These are phyloP conservation scores for Xylariaceae sp. DNA, from an alignment of 2,329 filamentous ascomycete genomes.

Conservation along the genomic window DNA sequence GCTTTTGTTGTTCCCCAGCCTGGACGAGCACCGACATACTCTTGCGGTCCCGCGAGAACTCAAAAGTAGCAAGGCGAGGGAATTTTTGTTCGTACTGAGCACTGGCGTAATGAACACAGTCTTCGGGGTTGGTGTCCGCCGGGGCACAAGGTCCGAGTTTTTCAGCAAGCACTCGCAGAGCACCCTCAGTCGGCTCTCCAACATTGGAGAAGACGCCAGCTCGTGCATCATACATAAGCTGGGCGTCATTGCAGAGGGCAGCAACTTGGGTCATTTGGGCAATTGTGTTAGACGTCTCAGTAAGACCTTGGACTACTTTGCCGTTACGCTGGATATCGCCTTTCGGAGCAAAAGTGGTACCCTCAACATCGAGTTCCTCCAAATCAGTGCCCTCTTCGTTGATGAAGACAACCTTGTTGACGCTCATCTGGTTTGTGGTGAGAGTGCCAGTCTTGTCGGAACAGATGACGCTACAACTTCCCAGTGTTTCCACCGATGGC, in stretches of 20 bases:
- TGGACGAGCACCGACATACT: slow-evolving; percentile 96
- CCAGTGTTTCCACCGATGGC: slow-evolving; percentile 94
- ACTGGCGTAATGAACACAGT: slow-evolving; percentile 79
- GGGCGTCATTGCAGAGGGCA: slow-evolving; percentile 84
- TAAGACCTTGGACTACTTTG: slow-evolving; percentile 65
- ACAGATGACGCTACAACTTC: slow-evolving; percentile 99
- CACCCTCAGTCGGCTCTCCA: slow-evolving; percentile 93
- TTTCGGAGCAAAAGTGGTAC: slow-evolving; percentile 85
- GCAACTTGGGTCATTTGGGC: slow-evolving; percentile 72
- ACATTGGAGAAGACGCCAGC: slow-evolving; percentile 74
- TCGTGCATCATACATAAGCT: slow-evolving; percentile 77
- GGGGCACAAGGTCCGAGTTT: slow-evolving; percentile 85
- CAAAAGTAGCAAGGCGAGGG: slow-evolving; percentile 79
- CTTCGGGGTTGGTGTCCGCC: slow-evolving; percentile 47
- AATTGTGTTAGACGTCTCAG: slow-evolving; percentile 71
- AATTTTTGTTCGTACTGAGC: slow-evolving; percentile 76
- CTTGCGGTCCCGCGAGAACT: slow-evolving; percentile 97
- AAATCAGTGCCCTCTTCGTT: slow-evolving; percentile 69
- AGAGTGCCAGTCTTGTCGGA: slow-evolving; percentile 98
- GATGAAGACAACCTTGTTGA: slow-evolving; percentile 86
- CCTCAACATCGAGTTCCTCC: slow-evolving; percentile 85
- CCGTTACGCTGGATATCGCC: slow-evolving; percentile 71
- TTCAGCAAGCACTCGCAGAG: slow-evolving; percentile 84
- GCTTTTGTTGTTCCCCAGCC: slow-evolving; percentile 66
- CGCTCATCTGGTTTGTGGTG: slow-evolving; percentile 99